Percentiles rank a stretch among this genome's conserved stretches.
Conservation (phyloP, 106 monocot species). For the Dactylorhiza incarnata region DNA sequence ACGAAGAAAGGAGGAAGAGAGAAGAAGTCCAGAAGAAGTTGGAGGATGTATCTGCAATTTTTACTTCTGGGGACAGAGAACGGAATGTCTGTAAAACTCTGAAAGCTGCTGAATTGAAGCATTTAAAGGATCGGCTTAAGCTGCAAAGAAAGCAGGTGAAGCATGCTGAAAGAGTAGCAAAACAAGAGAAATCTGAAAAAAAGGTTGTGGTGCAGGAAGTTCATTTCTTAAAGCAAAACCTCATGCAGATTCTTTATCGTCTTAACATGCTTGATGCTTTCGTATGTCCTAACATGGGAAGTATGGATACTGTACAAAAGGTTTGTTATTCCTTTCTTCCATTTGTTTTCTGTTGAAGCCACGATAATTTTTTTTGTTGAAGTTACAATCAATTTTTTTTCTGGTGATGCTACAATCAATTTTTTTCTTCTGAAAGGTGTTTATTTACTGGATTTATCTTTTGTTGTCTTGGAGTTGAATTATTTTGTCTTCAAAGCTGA, state of each 20-base stretch:
- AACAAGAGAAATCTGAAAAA: conserved; percentile 61
- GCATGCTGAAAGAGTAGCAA: conserved; percentile 42
- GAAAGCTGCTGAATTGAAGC: conserved; percentile 23
- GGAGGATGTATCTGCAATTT: conserved; percentile 9
- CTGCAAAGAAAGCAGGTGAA: conserved; percentile 54
- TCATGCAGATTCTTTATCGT: conserved; percentile 36
- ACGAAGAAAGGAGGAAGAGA: conserved; percentile 43
- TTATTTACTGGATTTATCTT: background rate
- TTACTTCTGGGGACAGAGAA: conserved; percentile 8
- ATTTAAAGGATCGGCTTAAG: conserved; percentile 63
- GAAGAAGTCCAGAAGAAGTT: conserved; percentile 45
- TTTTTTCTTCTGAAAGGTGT: background rate
- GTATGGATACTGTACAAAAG: conserved; percentile 44
- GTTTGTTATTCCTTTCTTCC: conserved; percentile 32
- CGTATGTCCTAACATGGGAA: conserved; percentile 34
- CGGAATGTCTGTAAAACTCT: conserved; percentile 1
- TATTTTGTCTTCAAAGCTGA: background rate
- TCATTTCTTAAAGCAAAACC: conserved; percentile 51
- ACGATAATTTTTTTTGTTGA: too few relatives aligned
- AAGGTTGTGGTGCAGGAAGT: conserved; percentile 46
- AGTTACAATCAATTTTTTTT: too few relatives aligned
- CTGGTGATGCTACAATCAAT: too few relatives aligned
- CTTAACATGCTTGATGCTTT: conserved; percentile 50
- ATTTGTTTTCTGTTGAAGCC: background rate
- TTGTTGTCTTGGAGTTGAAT: background rate